Percentiles rank a stretch among this genome's conserved stretches.
phyloP scores from a whole-genome alignment of 78 protist genomes.

The Dictyostelium citrinum region DNA sequence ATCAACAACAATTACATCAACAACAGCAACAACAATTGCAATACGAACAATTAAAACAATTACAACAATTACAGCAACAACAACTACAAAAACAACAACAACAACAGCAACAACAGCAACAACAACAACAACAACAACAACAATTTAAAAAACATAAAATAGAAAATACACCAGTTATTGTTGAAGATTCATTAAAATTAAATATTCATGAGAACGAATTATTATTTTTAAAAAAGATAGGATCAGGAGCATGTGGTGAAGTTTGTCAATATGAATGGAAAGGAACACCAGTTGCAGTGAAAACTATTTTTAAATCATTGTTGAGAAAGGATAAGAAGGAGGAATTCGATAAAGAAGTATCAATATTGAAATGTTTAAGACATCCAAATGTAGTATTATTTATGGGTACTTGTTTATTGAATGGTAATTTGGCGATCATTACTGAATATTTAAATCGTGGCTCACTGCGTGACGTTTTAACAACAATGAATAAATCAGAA shows the following conservation, averaged over 20 bases:
- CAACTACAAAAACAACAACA: not conserved
- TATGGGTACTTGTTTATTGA: conserved; percentile 68
- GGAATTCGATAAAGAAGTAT: conserved; percentile 68
- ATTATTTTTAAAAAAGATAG: conserved; percentile 11
- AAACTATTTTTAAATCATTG: conserved; percentile 59
- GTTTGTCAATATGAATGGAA: conserved; percentile 72
- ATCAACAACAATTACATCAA: conserved; percentile 1
- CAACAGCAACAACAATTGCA: not conserved
- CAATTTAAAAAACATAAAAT: conserved; percentile 3
- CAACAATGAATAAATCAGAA: not conserved
- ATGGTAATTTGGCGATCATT: conserved; percentile 50
- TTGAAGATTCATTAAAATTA: conserved; percentile 3
- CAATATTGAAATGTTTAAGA: conserved; percentile 50
- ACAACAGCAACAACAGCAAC: not conserved
- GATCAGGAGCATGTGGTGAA: conserved; percentile 78
- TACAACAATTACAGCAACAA: not conserved
- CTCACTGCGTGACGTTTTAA: conserved; percentile 44
- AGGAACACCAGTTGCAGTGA: conserved; percentile 78
- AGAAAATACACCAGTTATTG: not conserved
- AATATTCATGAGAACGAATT: conserved; percentile 56
- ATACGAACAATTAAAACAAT: not conserved
- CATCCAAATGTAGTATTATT: conserved; percentile 75
- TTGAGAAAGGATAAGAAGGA: conserved; percentile 66
- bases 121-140: not conserved
- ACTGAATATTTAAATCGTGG: conserved; percentile 76